Evolutionary conservation across 2,329 filamentous ascomycete species (phyloP).

Genomic region (Fusarium clavum): DNA sequence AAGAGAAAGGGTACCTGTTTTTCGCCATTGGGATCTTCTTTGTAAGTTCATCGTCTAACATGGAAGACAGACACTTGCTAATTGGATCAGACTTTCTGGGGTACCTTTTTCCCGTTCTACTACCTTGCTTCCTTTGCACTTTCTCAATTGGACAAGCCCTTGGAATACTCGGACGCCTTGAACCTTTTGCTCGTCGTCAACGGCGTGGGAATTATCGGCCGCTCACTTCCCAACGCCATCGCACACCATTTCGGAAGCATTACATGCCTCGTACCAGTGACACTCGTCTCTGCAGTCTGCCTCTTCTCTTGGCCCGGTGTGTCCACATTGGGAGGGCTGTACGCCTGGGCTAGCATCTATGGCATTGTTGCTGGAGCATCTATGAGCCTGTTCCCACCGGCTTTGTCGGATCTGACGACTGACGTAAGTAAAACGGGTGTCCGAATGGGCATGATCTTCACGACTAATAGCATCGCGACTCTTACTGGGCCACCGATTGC

Average conservation of each 20-base stretch:
- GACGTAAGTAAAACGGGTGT: slow-evolving; percentile 50
- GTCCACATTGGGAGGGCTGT: slow-evolving; percentile 40
- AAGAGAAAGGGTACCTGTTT: slow-evolving; percentile 6
- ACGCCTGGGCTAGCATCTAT: slow-evolving; percentile 54
- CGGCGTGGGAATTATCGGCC: not conserved
- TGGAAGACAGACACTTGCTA: not conserved
- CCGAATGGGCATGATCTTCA: slow-evolving; percentile 53
- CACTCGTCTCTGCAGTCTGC: slow-evolving; percentile 36
- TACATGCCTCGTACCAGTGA: slow-evolving; percentile 60
- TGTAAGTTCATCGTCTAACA: not conserved
- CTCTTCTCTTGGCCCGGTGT: slow-evolving; percentile 50
- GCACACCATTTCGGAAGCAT: slow-evolving; percentile 58
- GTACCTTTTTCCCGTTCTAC: slow-evolving; percentile 15
- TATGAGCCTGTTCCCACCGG: slow-evolving; percentile 64
- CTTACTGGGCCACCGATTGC: slow-evolving; percentile 48
- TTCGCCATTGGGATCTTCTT: slow-evolving; percentile 18
- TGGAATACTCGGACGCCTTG: not conserved
- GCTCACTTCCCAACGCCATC: slow-evolving; percentile 5
- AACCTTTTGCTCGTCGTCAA: slow-evolving; percentile 9
- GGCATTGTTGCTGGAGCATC: slow-evolving; percentile 63
- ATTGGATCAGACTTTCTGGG: not conserved
- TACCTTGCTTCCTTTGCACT: slow-evolving; percentile 10
- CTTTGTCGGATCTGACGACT: slow-evolving; percentile 56
- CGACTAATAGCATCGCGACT: slow-evolving; percentile 47
- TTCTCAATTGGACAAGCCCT: not conserved